phyloP scores from a whole-genome alignment of 805 yeast species.

The Teunomyces aglyptinius region DNA sequence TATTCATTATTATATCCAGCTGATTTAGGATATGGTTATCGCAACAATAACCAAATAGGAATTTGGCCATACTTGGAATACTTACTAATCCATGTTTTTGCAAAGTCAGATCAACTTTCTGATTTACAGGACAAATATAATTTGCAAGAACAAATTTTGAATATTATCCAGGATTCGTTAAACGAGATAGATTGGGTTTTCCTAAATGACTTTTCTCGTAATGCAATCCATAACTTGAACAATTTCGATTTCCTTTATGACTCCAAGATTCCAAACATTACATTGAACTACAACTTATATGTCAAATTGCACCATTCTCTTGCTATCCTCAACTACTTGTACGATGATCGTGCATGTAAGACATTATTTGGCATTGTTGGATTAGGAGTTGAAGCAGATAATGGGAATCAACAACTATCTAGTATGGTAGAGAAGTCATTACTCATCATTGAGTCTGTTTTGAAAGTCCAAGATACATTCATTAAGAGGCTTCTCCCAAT shows the following conservation, averaged over 20 bases:
- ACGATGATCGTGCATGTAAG: slow-evolving; percentile 54
- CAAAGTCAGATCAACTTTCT: slow-evolving; percentile 43
- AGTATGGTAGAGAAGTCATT: slow-evolving; percentile 41
- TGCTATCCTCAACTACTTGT: slow-evolving; percentile 59
- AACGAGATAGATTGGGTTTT: slow-evolving; percentile 41
- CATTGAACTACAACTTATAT: slow-evolving; percentile 24
- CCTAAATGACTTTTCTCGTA: slow-evolving; percentile 51
- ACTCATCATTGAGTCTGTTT: slow-evolving; percentile 41
- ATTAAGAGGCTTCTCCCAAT: slow-evolving; percentile 54
- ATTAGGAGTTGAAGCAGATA: slow-evolving; percentile 57
- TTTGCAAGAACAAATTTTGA: slow-evolving; percentile 55
- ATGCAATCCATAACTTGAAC: slow-evolving; percentile 30
- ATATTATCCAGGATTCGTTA: slow-evolving; percentile 44
- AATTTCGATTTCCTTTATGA: slow-evolving; percentile 22
- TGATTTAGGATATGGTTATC: slow-evolving; percentile 57
- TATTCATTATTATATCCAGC: slow-evolving; percentile 56
- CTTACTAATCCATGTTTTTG: slow-evolving; percentile 63
- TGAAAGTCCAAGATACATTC: slow-evolving; percentile 59
- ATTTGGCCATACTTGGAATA: slow-evolving; percentile 80
- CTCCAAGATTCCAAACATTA: slow-evolving; percentile 14
- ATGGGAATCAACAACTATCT: slow-evolving; percentile 39
- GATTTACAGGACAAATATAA: slow-evolving; percentile 32
- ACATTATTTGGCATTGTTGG: slow-evolving; percentile 57
- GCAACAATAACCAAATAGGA: slow-evolving; percentile 52
- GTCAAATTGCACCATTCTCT: slow-evolving; percentile 71